phyloP scores from a whole-genome alignment of 2,329 filamentous ascomycete genomes.

The Verticillium zaregamsianum region DNA sequence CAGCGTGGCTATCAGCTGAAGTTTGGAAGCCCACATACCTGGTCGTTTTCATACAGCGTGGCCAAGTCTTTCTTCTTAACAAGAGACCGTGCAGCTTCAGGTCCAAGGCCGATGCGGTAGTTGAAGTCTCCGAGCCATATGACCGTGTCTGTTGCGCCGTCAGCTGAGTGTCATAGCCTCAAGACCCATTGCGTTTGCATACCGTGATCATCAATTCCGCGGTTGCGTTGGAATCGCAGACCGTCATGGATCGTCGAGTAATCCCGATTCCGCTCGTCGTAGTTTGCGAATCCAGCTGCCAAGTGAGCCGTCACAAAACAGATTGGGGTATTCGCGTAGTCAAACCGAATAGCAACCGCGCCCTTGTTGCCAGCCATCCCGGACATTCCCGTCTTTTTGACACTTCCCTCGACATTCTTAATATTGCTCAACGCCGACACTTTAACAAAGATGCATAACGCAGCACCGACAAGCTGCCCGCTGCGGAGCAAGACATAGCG shows the following conservation, averaged over 20 bases:
- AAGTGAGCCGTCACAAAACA: conserved; percentile 97
- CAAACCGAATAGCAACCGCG: conserved; percentile 91
- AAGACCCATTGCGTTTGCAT: conserved; percentile 12
- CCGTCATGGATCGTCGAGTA: conserved; percentile 86
- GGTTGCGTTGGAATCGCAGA: conserved; percentile 83
- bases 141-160: conserved; percentile 52
- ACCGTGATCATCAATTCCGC: conserved; percentile 88
- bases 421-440: conserved; percentile 72
- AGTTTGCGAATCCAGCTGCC: conserved; percentile 93
- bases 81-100: conserved; percentile 72
- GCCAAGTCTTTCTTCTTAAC: conserved; percentile 71
- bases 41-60: conserved; percentile 84
- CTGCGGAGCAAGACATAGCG: conserved; percentile 87
- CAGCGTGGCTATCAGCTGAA: not conserved
- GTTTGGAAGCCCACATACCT: conserved; percentile 42
- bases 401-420: conserved; percentile 93
- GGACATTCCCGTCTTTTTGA: conserved; percentile 93
- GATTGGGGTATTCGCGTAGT: conserved; percentile 86
- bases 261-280: conserved; percentile 91
- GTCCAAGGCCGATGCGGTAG: conserved; percentile 83
- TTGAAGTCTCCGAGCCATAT: conserved; percentile 99
- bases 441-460: conserved; percentile 86
- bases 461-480: conserved; percentile 91
- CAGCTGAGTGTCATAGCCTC: not conserved
- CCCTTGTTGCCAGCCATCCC: conserved; percentile 98